phyloP scores from a whole-genome alignment of 2,329 filamentous ascomycete species.

The Colletotrichum theobromicola region DNA sequence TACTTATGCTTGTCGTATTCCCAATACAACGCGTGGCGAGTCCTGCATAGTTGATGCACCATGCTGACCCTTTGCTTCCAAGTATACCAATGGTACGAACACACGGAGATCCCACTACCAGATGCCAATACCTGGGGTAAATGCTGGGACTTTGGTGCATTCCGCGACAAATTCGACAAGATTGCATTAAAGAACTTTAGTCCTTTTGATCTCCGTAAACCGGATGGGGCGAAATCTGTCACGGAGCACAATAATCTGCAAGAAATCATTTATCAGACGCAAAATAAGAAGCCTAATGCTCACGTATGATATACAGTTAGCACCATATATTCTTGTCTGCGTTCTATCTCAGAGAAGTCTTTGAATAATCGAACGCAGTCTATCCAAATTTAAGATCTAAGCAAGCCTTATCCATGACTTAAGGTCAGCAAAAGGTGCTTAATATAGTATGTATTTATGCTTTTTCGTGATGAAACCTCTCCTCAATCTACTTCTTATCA shows the following conservation, averaged over 20 bases:
- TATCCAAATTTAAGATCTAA: neutral
- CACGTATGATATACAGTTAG: neutral
- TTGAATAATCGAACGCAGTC: neutral
- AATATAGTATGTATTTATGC: neutral
- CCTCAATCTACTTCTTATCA: neutral
- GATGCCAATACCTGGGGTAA: constrained; percentile 9
- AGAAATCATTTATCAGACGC: neutral
- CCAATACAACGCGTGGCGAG: neutral
- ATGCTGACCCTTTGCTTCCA: neutral
- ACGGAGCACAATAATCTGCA: constrained; percentile 6
- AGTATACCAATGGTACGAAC: constrained; percentile 8
- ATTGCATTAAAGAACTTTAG: neutral
- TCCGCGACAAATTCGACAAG: neutral
- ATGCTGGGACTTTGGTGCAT: neutral
- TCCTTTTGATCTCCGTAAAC: neutral
- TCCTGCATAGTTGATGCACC: neutral
- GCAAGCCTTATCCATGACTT: neutral
- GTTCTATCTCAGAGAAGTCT: neutral
- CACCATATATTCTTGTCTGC: neutral
- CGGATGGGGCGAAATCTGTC: neutral
- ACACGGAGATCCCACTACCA: neutral
- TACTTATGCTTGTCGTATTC: neutral
- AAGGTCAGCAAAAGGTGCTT: neutral
- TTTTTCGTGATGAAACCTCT: neutral
- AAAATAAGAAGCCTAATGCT: neutral